Conservation (phyloP, 2,329 filamentous ascomycete species). For the Macroventuria anomochaeta region DNA sequence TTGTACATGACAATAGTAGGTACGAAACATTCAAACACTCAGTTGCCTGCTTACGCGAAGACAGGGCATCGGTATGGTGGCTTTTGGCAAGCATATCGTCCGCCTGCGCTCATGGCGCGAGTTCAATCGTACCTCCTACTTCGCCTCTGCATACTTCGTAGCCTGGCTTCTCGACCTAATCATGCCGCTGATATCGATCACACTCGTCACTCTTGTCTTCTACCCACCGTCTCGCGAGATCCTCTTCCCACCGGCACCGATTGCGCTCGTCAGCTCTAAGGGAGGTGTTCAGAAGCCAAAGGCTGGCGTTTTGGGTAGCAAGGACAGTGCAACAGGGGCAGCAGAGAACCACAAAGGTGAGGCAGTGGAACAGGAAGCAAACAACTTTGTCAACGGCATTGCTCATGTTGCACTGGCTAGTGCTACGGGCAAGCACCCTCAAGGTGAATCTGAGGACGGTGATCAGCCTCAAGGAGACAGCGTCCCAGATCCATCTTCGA, state of each 20-base stretch:
- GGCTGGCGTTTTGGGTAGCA: conserved; percentile 75
- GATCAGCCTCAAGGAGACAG: conserved; percentile 54
- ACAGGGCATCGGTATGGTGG: conserved; percentile 67
- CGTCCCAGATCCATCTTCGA: conserved; percentile 67
- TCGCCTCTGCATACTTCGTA: conserved; percentile 65
- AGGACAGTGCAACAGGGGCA: conserved; percentile 79
- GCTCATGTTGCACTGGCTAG: conserved; percentile 75
- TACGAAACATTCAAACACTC: not conserved
- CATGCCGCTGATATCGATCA: conserved; percentile 64
- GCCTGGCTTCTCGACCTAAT: conserved; percentile 79
- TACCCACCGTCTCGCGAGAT: conserved; percentile 67
- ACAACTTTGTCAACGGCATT: conserved; percentile 78
- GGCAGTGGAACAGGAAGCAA: conserved; percentile 82
- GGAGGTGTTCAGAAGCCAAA: conserved; percentile 80
- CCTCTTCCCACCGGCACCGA: conserved; percentile 78
- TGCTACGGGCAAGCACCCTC: conserved; percentile 77
- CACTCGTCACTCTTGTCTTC: conserved; percentile 69
- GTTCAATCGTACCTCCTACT: conserved; percentile 68
- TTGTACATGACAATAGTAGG: conserved; percentile 77
- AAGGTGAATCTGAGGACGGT: conserved; percentile 61
- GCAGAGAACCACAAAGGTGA: conserved; percentile 84
- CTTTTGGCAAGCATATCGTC: conserved; percentile 74
- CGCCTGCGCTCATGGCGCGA: conserved; percentile 83
- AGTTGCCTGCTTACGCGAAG: conserved; percentile 9
- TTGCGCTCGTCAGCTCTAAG: conserved; percentile 72